Conservation (phyloP, 1,139 yeast genomes). For the Sugiyamaella grinbergsii region DNA sequence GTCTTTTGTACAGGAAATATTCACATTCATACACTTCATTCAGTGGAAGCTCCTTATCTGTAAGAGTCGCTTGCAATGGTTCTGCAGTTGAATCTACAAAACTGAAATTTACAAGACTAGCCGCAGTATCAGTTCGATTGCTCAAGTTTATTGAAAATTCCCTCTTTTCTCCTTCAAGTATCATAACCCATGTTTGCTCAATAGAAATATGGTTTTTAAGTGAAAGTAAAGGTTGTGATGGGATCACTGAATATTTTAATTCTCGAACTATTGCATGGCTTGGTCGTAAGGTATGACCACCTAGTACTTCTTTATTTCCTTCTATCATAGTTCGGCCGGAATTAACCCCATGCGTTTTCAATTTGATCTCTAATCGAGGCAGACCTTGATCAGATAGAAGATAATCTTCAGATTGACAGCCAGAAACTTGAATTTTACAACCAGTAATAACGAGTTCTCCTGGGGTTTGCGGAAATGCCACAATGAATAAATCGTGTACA, state of each 20-base stretch:
- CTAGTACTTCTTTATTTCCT: not conserved
- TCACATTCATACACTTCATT: conserved; percentile 76
- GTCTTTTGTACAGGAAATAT: conserved; percentile 60
- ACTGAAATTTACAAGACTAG: conserved; percentile 56
- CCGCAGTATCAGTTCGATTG: conserved; percentile 58
- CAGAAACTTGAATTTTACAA: conserved; percentile 50
- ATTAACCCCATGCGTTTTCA: conserved; percentile 39
- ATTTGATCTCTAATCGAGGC: conserved; percentile 32
- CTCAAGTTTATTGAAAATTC: conserved; percentile 55
- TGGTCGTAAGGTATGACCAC: conserved; percentile 1
- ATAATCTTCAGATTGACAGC: conserved; percentile 47
- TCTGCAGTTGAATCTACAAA: conserved; percentile 77
- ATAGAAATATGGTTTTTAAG: conserved; percentile 54
- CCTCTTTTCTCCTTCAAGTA: conserved; percentile 75
- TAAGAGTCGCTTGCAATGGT: conserved; percentile 54
- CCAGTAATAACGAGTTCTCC: conserved; percentile 51
- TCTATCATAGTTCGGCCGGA: conserved; percentile 24
- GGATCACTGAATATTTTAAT: conserved; percentile 49
- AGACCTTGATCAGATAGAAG: conserved; percentile 37
- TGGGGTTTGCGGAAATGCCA: conserved; percentile 48
- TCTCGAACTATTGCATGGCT: not conserved
- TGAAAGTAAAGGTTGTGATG: conserved; percentile 67
- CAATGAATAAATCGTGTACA: conserved; percentile 45
- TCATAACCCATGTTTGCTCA: conserved; percentile 68
- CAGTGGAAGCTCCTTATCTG: conserved; percentile 51